A percentile compares a stretch with the other conserved stretches of the same genome.
phyloP scores from a whole-genome alignment of 306 rosid species.

The Lithocarpus polystachyus region DNA sequence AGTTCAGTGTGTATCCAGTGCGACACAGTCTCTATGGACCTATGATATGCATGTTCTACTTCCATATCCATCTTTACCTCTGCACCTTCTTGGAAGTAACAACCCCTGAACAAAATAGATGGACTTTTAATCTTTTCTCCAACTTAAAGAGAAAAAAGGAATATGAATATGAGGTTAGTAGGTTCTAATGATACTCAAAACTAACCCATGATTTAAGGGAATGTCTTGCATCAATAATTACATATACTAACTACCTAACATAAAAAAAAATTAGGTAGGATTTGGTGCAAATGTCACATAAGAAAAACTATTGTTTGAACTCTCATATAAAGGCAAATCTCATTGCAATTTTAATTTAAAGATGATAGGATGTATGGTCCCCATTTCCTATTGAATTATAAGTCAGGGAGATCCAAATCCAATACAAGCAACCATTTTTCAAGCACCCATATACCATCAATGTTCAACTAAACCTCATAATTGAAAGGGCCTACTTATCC shows the following conservation, averaged over 20 bases:
- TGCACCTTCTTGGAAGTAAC: slow-evolving; percentile 79
- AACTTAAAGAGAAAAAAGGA: neutral
- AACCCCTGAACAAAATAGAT: slow-evolving; percentile 47
- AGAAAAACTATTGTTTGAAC: neutral
- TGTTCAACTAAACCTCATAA: neutral
- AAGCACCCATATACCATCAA: neutral
- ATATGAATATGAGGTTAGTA: neutral
- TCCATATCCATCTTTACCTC: slow-evolving; percentile 62
- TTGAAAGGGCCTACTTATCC: neutral
- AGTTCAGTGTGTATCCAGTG: slow-evolving; percentile 57
- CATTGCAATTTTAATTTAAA: neutral
- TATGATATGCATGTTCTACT: slow-evolving; percentile 67
- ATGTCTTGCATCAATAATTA: neutral
- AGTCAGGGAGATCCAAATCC: neutral
- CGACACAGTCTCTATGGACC: slow-evolving; percentile 55
- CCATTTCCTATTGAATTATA: neutral
- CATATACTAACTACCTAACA: neutral
- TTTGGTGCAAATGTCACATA: neutral
- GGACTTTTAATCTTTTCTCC: slow-evolving; percentile 1
- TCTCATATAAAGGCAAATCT: neutral
- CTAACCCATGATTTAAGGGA: neutral
- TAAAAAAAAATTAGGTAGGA: neutral
- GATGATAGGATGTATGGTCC: neutral
- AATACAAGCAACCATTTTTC: neutral
- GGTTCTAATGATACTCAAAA: neutral